Evolutionary conservation across 2,329 filamentous ascomycete species (phyloP).

Genomic region (Amesomyces nigricolor): DNA sequence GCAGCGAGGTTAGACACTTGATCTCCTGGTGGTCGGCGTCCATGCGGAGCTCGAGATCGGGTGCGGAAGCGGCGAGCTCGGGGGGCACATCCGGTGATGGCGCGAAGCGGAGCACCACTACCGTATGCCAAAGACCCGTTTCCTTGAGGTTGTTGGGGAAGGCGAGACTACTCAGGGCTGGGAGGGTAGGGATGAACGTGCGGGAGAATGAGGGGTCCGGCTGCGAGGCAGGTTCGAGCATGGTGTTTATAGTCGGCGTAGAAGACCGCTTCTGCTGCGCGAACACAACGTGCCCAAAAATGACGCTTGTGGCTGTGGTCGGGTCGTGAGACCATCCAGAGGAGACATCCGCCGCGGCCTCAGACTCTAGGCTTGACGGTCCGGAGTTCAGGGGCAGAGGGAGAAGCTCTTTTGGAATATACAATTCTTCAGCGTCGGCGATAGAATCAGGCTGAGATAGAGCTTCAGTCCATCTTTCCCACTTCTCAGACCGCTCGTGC

Average conservation of each 20-base stretch:
- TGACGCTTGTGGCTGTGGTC: constrained; percentile 34
- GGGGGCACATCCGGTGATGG: constrained; percentile 30
- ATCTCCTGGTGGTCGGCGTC: constrained; percentile 33
- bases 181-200: constrained; percentile 41
- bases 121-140: constrained; percentile 26
- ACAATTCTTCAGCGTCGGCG: neutral
- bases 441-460: neutral
- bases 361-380: neutral
- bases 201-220: constrained; percentile 27
- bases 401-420: constrained; percentile 12
- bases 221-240: constrained; percentile 12
- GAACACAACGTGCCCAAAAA: constrained; percentile 50
- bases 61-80: constrained; percentile 18
- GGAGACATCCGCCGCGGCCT: neutral
- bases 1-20: constrained; percentile 31
- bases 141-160: constrained; percentile 32
- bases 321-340: constrained; percentile 20
- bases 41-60: constrained; percentile 36
- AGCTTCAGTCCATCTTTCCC: constrained; percentile 32
- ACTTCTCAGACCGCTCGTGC: constrained; percentile 32
- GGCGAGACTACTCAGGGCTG: constrained; percentile 43
- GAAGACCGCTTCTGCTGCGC: constrained; percentile 3
- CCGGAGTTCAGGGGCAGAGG: constrained; percentile 22
- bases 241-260: constrained; percentile 2
- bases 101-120: constrained; percentile 44